phyloP scores from a whole-genome alignment of 495 filamentous ascomycete genomes.

The Trichoderma reesei region DNA sequence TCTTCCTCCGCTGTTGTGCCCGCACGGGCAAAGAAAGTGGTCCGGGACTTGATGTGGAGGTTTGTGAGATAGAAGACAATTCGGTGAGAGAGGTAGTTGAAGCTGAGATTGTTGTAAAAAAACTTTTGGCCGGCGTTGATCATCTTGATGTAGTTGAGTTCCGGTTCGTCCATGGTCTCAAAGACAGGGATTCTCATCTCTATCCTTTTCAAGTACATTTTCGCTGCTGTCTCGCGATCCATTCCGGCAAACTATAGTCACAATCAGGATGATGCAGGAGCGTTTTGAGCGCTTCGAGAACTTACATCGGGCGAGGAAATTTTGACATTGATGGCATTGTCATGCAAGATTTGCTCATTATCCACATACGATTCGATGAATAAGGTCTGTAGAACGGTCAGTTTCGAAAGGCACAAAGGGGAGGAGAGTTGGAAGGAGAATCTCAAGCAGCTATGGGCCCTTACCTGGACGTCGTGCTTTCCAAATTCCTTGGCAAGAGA shows the following conservation, averaged over 20 bases:
- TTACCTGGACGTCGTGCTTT: conserved; percentile 86
- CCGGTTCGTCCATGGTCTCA: conserved; percentile 89
- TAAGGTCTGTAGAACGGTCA: conserved; percentile 52
- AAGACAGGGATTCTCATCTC: conserved; percentile 87
- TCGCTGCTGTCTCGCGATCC: conserved; percentile 82
- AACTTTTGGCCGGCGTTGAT: conserved; percentile 93
- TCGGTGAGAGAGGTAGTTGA: conserved; percentile 88
- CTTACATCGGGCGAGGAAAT: conserved; percentile 92
- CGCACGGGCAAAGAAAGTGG: conserved; percentile 85
- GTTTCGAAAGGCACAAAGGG: neutral
- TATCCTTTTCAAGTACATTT: conserved; percentile 82
- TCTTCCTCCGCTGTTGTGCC: conserved; percentile 58
- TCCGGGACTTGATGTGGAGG: conserved; percentile 86
- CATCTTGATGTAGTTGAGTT: conserved; percentile 98
- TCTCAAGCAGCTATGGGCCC: conserved; percentile 1
- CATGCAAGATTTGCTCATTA: conserved; percentile 86
- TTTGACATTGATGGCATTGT: conserved; percentile 95
- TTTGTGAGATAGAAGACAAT: conserved; percentile 98
- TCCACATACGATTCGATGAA: conserved; percentile 95
- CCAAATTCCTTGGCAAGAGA: conserved; percentile 91
- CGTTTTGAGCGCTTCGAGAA: conserved; percentile 9
- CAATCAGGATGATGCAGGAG: conserved; percentile 18
- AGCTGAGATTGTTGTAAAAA: conserved; percentile 88
- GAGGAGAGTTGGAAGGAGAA: neutral
- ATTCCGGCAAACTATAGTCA: conserved; percentile 66